Evolutionary conservation across 495 filamentous ascomycete species (phyloP), one percentile per base, ranked within the genome.

Genomic region (Hypoxylon cercidicola): DNA sequence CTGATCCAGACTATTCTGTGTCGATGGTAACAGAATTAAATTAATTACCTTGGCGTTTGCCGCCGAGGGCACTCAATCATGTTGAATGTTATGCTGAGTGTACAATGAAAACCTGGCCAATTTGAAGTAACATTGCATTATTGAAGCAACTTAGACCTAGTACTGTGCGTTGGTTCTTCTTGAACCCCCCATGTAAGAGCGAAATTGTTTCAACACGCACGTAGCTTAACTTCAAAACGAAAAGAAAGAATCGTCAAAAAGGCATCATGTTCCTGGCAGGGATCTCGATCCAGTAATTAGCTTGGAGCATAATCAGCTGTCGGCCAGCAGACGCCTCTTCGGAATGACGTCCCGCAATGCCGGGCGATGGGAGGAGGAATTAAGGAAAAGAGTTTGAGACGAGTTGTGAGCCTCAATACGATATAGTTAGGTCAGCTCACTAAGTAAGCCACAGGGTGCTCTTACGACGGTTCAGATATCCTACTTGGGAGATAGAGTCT

Each of bases 11-110:
- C 55, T 60, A 21, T 20, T 35, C 30, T 60, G 45, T 55, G 60
- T 48, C 60, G 60, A 49, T 60, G 21, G 55, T 55, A 60, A 19
- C 15, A 45, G 54, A 50, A 53, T 62, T 68, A 62, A 68, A 60
- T 68, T 63, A 68, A 64, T 44, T 39, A 32, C 13, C 65, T 68
- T 68, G 65, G 65, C 65, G 45, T 63, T 59, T 44, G 21, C 43
- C 35, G 43, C 44, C 15, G 43, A 45, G 18, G 53, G 21, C 45
- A 18, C 21, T 61, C 25, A 18, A 18, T 40, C 23, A 40, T 45
- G 43, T 53, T 35, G 48, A 50, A 40, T 13, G 48, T 54, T 54
- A 37, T n/a, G 34, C 34, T n/a, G 34, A 37, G 8, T 12, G 9
- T 63, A 51, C 47, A 43, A 60, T 60, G 28, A 48, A 46, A 25